Evolutionary conservation across 305 asterid genomes (phyloP), one percentile per base, ranked within the genome.

Genomic region (Fraxinus latifolia): DNA sequence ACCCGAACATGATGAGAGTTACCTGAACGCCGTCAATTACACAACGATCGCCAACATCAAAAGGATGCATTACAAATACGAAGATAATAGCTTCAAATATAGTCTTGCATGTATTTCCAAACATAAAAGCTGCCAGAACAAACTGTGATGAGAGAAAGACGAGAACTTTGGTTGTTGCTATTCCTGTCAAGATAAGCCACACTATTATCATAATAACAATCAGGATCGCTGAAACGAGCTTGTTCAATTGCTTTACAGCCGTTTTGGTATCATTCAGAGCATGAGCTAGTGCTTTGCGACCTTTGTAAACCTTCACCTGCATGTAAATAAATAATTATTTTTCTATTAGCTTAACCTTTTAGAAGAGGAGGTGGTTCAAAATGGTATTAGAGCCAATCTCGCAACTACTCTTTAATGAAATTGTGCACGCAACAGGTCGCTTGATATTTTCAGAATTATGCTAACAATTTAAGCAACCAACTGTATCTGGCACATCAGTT

Each of bases 1-100:
- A 0, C 0, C 7, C 27, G 58, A 58, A 44, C 6, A 8, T 33
- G 17, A 17, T 7, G 19, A 29, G 50, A 23, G 6, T 85, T 77
- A 85, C 88, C 86, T 85, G 82, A 4, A 73, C 81, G 53, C 83
- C 88, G 36, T 85, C 88, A 47, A 85, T 9, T 2, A 83, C 81
- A 44, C 86, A 85, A 68, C 32, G 75, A 73, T 85, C 88, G 4
- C 88, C 86, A 23, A 85, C 81, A 77, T 85, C 88, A 34, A 82
- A 85, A 3, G 88, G 88, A 32, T 85, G 88, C 8, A 78, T 73
- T 1, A 80, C 74, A 37, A 85, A 85, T 9, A 79, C 39, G 14
- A 85, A 85, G 12, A 79, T 25, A 23, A 85, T 58, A 62, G 84
- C 86, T 77, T 85, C 88, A 17, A 85, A 85, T n/a, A 80, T 39